phyloP scores from a whole-genome alignment of 176 grass and related monocot genomes.

The Metroxylon sagu region DNA sequence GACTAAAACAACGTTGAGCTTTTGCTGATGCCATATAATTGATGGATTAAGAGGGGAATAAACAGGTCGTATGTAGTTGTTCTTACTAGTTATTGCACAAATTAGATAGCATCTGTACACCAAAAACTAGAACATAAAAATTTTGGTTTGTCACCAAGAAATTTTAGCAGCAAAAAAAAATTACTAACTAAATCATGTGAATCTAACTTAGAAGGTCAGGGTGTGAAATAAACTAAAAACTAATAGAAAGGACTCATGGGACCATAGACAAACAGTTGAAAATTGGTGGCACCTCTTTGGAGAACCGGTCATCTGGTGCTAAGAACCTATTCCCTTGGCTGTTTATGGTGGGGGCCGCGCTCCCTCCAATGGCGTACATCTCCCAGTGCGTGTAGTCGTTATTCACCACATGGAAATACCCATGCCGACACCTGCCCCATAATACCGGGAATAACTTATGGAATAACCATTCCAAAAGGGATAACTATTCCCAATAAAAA shows the following conservation, averaged over 20 bases:
- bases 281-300: slow-evolving; percentile 5
- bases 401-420: slow-evolving; percentile 21
- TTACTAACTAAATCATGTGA: too few relatives aligned
- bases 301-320: not conserved
- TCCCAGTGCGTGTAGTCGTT: slow-evolving; percentile 19
- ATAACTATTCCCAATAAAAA: not conserved
- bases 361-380: slow-evolving; percentile 19
- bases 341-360: slow-evolving; percentile 13
- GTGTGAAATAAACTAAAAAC: not conserved
- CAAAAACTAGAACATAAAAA: too few relatives aligned
- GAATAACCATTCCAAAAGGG: not conserved
- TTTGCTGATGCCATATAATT: too few relatives aligned
- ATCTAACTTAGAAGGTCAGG: too few relatives aligned
- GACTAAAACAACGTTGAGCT: too few relatives aligned
- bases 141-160: too few relatives aligned
- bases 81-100: too few relatives aligned
- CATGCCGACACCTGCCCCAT: slow-evolving; percentile 9
- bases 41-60: too few relatives aligned
- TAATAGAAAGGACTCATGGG: not conserved
- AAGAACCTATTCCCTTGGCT: slow-evolving; percentile 17
- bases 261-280: too few relatives aligned
- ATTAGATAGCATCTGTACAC: too few relatives aligned
- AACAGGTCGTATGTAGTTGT: too few relatives aligned
- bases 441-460: not conserved
- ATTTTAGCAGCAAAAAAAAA: too few relatives aligned